Evolutionary conservation across 441 rosid genomes (phyloP).

Genomic region (Macaranga tanarius): DNA sequence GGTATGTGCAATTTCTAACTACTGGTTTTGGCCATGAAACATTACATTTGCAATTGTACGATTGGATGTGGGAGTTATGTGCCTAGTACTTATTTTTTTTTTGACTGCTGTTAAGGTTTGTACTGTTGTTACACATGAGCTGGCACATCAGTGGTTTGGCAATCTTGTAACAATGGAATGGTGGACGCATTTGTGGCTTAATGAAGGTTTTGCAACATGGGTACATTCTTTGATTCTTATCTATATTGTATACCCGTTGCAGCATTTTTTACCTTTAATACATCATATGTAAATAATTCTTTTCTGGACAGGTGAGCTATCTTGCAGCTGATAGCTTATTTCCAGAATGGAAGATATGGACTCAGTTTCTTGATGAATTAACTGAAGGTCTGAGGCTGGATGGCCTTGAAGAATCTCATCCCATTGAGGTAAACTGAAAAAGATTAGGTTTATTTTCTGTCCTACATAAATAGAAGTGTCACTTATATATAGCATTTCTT

Average conservation of each 20-base stretch:
- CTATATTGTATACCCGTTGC: not conserved
- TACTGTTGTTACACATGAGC: constrained; percentile 92
- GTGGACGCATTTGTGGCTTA: constrained; percentile 99
- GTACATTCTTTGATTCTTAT: constrained; percentile 42
- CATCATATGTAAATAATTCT: constrained; percentile 14
- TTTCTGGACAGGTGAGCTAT: constrained; percentile 80
- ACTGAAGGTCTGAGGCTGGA: constrained; percentile 86
- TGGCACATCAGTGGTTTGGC: constrained; percentile 99
- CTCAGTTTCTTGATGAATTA: constrained; percentile 88
- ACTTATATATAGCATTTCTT: constrained; percentile 10
- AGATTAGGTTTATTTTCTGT: not conserved
- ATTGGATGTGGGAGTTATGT: not conserved
- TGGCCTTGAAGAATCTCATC: constrained; percentile 95
- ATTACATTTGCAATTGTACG: constrained; percentile 6
- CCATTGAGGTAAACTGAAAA: constrained; percentile 71
- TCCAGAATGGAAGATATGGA: constrained; percentile 98
- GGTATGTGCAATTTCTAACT: constrained; percentile 39
- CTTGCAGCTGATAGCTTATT: constrained; percentile 84
- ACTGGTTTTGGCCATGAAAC: constrained; percentile 2
- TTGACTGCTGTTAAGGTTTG: constrained; percentile 59
- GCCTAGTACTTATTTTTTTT: constrained; percentile 12
- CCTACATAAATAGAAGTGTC: not conserved
- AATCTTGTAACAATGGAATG: constrained; percentile 99
- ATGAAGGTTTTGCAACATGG: constrained; percentile 99
- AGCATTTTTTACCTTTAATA: not conserved